Conservation (phyloP, 2,329 filamentous ascomycete species). For the Talaromyces sp. region DNA sequence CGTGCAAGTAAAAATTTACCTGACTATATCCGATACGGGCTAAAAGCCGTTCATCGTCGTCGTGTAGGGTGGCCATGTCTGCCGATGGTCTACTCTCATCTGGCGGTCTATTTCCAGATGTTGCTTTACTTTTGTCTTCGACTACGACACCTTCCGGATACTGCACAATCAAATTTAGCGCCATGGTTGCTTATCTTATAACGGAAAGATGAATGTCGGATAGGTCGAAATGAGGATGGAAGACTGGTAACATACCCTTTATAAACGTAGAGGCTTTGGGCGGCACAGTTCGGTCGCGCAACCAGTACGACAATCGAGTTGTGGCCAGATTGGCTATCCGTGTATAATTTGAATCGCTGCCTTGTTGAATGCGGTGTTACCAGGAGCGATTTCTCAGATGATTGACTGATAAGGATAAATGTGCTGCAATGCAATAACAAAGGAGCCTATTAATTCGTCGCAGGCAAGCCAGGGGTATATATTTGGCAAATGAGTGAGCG, state of each 20-base stretch:
- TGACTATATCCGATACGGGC: slow-evolving; percentile 63
- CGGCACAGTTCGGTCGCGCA: background rate
- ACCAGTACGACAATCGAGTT: background rate
- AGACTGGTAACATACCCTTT: background rate
- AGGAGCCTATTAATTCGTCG: background rate
- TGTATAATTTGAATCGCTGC: background rate
- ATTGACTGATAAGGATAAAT: slow-evolving; percentile 1
- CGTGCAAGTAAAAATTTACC: slow-evolving; percentile 37
- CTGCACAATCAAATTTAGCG: slow-evolving; percentile 10
- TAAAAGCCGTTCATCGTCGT: slow-evolving; percentile 60
- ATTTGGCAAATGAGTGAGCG: slow-evolving; percentile 4
- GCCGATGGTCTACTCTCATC: slow-evolving; percentile 10
- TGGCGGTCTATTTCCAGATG: background rate
- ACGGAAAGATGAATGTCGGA: background rate
- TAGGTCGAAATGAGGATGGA: background rate
- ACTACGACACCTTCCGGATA: background rate
- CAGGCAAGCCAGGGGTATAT: background rate
- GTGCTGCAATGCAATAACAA: slow-evolving; percentile 2
- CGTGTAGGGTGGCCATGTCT: slow-evolving; percentile 45
- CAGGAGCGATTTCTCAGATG: background rate
- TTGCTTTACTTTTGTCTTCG: slow-evolving; percentile 3
- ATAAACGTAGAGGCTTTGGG: background rate
- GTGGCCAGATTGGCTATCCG: background rate
- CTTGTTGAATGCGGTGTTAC: background rate
- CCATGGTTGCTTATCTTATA: slow-evolving; percentile 11